These are phyloP conservation scores for Hirsutella rhossiliensis DNA, from an alignment of 2,329 filamentous ascomycete species.

Conservation along the genomic window DNA sequence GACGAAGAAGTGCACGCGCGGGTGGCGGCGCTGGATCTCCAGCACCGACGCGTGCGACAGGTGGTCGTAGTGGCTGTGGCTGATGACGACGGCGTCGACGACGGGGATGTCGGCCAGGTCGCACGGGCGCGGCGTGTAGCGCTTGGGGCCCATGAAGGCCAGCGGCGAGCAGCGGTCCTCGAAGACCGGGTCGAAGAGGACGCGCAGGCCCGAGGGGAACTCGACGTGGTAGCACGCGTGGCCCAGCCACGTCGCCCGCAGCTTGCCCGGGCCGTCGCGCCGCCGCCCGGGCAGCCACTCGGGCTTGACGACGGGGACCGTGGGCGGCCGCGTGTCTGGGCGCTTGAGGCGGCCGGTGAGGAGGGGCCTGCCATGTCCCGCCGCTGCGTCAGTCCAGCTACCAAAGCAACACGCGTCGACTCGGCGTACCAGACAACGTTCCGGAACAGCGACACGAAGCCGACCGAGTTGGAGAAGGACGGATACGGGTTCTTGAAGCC, in stretches of 20 bases:
- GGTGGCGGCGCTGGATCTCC: conserved; percentile 58
- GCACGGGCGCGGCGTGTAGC: conserved; percentile 70
- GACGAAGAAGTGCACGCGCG: conserved; percentile 77
- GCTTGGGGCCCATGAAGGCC: conserved; percentile 56
- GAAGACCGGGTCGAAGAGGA: conserved; percentile 90
- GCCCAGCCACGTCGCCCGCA: conserved; percentile 88
- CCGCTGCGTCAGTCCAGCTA: too few relatives aligned
- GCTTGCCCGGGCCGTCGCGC: conserved; percentile 29
- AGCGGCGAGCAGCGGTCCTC: conserved; percentile 77
- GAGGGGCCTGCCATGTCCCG: conserved; percentile 24
- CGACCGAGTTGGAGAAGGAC: conserved; percentile 22
- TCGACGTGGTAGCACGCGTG: conserved; percentile 92
- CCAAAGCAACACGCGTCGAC: too few relatives aligned
- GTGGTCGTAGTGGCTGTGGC: conserved; percentile 90
- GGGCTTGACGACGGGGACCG: conserved; percentile 55
- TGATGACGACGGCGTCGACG: conserved; percentile 69
- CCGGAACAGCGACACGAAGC: conserved; percentile 12
- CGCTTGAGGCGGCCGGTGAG: conserved; percentile 25
- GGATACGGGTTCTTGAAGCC: conserved; percentile 40
- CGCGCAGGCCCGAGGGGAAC: conserved; percentile 73
- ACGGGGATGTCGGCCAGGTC: conserved; percentile 64
- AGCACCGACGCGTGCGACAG: conserved; percentile 65
- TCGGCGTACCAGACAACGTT: conserved; percentile 23
- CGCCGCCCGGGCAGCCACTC: conserved; percentile 51
- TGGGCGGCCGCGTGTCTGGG: conserved; percentile 53